Conservation (phyloP, 768 basidiomycete species). For the Rhodotorula diobovata region DNA sequence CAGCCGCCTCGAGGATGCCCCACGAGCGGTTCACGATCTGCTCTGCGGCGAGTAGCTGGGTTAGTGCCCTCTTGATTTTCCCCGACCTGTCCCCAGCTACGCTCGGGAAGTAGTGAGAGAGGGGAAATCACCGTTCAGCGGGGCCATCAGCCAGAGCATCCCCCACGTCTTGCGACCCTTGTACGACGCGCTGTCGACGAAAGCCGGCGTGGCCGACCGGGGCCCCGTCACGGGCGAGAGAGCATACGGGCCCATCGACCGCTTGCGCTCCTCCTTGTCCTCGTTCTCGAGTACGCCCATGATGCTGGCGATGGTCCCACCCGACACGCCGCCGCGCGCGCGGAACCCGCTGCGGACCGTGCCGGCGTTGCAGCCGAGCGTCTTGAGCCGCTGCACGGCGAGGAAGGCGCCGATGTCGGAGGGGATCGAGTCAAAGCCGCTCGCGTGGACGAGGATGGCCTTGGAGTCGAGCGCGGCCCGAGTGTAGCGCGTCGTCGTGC, state of each 20-base stretch:
- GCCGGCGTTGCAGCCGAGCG: conserved; percentile 46
- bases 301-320: conserved; percentile 57
- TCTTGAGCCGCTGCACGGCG: conserved; percentile 65
- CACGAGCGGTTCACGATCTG: conserved; percentile 58
- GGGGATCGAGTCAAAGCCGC: conserved; percentile 63
- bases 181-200: conserved; percentile 6
- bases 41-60: too few species aligned
- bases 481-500: conserved; percentile 63
- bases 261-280: conserved; percentile 45
- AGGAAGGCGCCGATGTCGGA: conserved; percentile 67
- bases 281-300: conserved; percentile 46
- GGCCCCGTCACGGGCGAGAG: conserved; percentile 52
- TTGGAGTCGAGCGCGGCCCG: conserved; percentile 65
- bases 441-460: conserved; percentile 71
- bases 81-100: too few species aligned
- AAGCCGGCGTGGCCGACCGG: conserved; percentile 42
- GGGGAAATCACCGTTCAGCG: too few species aligned
- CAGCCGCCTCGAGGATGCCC: conserved; percentile 52
- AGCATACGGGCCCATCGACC: conserved; percentile 48
- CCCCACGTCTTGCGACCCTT: conserved; percentile 12
- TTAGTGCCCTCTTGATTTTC: too few species aligned
- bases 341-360: conserved; percentile 58
- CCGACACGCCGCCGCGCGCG: conserved; percentile 56
- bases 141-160: conserved; percentile 45
- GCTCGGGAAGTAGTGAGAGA: too few species aligned